Percentiles rank a stretch among this genome's conserved stretches.
Evolutionary conservation across 2,329 filamentous ascomycete species (phyloP).

Genomic region (Trichoderma asperellum): DNA sequence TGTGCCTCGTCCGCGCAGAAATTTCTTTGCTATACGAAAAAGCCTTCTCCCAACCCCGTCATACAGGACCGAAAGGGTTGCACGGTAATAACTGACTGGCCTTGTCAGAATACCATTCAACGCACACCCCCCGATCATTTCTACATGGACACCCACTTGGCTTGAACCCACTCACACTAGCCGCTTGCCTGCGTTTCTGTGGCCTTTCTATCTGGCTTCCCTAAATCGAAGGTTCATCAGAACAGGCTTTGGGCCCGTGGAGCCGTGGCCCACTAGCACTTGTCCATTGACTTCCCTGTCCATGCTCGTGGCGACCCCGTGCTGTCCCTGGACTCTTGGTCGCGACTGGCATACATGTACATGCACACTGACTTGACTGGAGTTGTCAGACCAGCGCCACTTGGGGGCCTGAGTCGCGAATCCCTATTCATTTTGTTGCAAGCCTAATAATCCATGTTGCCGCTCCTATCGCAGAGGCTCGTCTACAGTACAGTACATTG

Average conservation of each 20-base stretch:
- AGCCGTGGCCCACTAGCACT: conserved; percentile 19
- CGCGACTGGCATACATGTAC: conserved; percentile 25
- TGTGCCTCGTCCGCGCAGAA: neutral
- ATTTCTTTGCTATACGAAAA: neutral
- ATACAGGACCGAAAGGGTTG: conserved; percentile 12
- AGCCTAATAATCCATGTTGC: conserved; percentile 25
- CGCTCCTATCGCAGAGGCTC: conserved; percentile 28
- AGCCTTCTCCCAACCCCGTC: conserved; percentile 15
- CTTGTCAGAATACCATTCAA: conserved; percentile 18
- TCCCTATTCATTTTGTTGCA: conserved; percentile 27
- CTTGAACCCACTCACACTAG: conserved; percentile 28
- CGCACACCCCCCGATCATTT: conserved; percentile 4
- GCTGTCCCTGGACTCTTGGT: conserved; percentile 21
- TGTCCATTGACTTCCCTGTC: conserved; percentile 24
- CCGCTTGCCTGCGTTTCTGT: conserved; percentile 37
- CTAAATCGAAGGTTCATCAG: conserved; percentile 30
- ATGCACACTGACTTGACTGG: conserved; percentile 23
- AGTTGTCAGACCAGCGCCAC: conserved; percentile 31
- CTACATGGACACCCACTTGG: conserved; percentile 11
- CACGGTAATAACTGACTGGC: conserved; percentile 14
- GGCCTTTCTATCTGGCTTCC: conserved; percentile 40
- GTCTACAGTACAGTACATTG: conserved; percentile 15
- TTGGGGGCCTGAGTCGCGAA: conserved; percentile 26
- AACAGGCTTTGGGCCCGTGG: conserved; percentile 29
- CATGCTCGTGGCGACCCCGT: conserved; percentile 27